These are phyloP conservation scores for Saccharomycopsis hybrid DNA, from an alignment of 1,139 yeast genomes.

Conservation along the genomic window DNA sequence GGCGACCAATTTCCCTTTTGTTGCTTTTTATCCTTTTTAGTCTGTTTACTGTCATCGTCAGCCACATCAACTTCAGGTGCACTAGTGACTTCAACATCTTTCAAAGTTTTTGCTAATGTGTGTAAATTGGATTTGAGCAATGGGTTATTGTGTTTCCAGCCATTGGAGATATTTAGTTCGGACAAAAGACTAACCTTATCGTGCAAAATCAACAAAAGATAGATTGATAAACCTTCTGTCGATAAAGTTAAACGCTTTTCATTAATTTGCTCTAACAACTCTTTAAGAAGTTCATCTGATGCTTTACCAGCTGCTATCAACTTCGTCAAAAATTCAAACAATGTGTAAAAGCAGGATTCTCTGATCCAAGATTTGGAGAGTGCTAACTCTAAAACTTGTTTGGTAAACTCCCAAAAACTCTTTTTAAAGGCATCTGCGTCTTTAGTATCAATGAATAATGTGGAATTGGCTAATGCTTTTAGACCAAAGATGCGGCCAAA, in stretches of 20 bases:
- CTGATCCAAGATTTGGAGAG: slow-evolving; percentile 74
- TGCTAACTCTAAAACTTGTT: slow-evolving; percentile 52
- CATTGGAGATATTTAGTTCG: slow-evolving; percentile 29
- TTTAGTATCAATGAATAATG: slow-evolving; percentile 34
- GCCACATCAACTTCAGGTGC: slow-evolving; percentile 33
- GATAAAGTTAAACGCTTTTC: slow-evolving; percentile 54
- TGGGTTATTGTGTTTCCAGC: slow-evolving; percentile 75
- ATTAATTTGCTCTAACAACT: slow-evolving; percentile 38
- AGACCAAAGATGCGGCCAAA: slow-evolving; percentile 86
- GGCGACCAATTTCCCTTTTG: slow-evolving; percentile 55
- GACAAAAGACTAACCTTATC: slow-evolving; percentile 29
- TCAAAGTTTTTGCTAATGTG: slow-evolving; percentile 55
- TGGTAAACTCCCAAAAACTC: slow-evolving; percentile 36
- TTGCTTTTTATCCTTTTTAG: slow-evolving; percentile 24
- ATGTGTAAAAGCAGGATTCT: slow-evolving; percentile 70
- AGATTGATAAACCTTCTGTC: slow-evolving; percentile 76
- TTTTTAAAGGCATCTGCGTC: slow-evolving; percentile 28
- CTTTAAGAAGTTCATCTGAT: slow-evolving; percentile 28
- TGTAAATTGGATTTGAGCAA: slow-evolving; percentile 60
- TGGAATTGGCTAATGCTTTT: slow-evolving; percentile 63
- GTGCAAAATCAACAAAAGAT: slow-evolving; percentile 39
- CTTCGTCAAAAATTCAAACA: slow-evolving; percentile 45
- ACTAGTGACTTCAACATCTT: slow-evolving; percentile 42
- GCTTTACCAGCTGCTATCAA: slow-evolving; percentile 9
- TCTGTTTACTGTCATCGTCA: slow-evolving; percentile 22